These are phyloP conservation scores for Malassezia psittaci DNA, from an alignment of 1,284 basidiomycete species.

Conservation along the genomic window DNA sequence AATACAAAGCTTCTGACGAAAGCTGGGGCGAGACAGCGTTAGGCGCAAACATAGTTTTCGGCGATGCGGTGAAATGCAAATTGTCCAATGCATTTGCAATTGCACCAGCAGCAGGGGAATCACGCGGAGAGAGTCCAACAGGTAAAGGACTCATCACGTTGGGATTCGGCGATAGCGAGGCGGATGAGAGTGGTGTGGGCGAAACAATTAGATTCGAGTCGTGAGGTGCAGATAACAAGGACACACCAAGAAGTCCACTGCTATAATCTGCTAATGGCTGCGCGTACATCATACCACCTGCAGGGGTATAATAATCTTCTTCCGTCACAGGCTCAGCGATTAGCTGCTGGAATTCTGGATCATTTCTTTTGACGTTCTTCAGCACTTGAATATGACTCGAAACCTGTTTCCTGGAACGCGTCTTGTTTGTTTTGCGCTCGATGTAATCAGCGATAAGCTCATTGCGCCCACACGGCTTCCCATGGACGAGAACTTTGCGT, in stretches of 20 bases:
- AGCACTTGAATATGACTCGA: constrained; percentile 48
- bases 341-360: constrained; percentile 46
- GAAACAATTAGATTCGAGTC: not conserved
- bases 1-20: not conserved
- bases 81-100: constrained; percentile 37
- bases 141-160: constrained; percentile 11
- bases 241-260: constrained; percentile 34
- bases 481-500: constrained; percentile 51
- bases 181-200: constrained; percentile 32
- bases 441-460: constrained; percentile 53
- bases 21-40: constrained; percentile 11
- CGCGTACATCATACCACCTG: constrained; percentile 47
- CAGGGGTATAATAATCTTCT: constrained; percentile 47
- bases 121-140: constrained; percentile 16
- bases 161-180: constrained; percentile 19
- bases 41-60: constrained; percentile 19
- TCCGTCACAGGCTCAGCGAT: constrained; percentile 43
- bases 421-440: constrained; percentile 49
- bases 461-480: constrained; percentile 53
- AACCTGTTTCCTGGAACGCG: constrained; percentile 46
- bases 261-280: constrained; percentile 43
- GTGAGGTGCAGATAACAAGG: not conserved
- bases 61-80: constrained; percentile 26
- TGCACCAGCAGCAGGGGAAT: constrained; percentile 29
- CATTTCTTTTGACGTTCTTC: constrained; percentile 47